Evolutionary conservation across 768 basidiomycete species (phyloP), one percentile per base, ranked within the genome.

Genomic region (Trametes elegans): DNA sequence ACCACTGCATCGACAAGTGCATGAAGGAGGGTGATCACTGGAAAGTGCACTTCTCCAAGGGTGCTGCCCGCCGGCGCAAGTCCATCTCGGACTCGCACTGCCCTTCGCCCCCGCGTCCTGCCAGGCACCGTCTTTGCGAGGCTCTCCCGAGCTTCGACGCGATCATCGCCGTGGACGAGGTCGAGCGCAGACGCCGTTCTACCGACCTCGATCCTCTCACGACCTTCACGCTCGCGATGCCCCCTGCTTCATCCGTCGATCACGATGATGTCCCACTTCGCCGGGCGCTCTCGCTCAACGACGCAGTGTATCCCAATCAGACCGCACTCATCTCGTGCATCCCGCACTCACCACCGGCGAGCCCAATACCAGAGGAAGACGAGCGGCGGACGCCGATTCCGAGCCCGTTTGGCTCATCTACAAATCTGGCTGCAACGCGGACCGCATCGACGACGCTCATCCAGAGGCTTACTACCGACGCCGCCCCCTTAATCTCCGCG

Each of bases 21-120:
- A 63, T 80, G 32, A 66, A 74, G 36, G 72, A 80, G 59, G 85
- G 83, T 28, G 79, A 80, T 19, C 67, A 75, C 1, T 88, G 84
- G 84, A 68, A 79, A 52, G 84, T 82, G 62, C 79, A 73, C 62
- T 90, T 87, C 65, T 77, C 84, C 3, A 76, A 77, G 29, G 83
- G 80, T 7, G 88, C 88, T 4, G 73, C 75, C 26, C 76, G 83
- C 58, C 74, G 82, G n/a, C 75, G 85, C 39, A 81, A 62, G 40
- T 57, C 69, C 26, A 65, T 67, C 42, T 59, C 62, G 7, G 64
- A 58, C 32, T 38, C 55, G 5, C 56, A 46, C 26, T 32, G 46
- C 47, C 49, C 57, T 44, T 11, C 51, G 46, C 60, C 43, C 31
- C 43, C 47, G 27, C 57, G 58, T 16, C 61, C 35, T 36, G 29